These are phyloP conservation scores for Calonectria hawksworthii DNA, from an alignment of 2,329 filamentous ascomycete species.

Conservation along the genomic window DNA sequence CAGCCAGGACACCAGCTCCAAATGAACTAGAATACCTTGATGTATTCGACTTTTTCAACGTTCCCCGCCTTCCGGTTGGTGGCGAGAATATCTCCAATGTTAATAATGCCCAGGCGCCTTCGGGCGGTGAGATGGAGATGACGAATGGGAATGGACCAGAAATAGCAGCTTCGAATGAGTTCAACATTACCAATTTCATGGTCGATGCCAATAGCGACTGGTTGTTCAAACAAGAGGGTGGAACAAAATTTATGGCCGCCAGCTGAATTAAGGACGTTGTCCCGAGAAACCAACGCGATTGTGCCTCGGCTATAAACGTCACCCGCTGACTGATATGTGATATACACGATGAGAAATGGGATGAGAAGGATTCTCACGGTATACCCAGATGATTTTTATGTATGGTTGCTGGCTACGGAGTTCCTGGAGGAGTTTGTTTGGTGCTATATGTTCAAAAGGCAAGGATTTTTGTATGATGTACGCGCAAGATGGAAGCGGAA, in stretches of 20 bases:
- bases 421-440: background rate
- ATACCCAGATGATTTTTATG: conserved; percentile 19
- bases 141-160: conserved; percentile 44
- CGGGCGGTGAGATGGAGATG: conserved; percentile 45
- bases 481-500: background rate
- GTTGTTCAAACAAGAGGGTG: conserved; percentile 72
- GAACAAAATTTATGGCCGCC: conserved; percentile 46
- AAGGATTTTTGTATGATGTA: conserved; percentile 19
- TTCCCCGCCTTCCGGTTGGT: conserved; percentile 77
- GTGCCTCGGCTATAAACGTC: background rate
- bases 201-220: conserved; percentile 81
- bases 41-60: conserved; percentile 95
- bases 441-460: background rate
- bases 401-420: conserved; percentile 10
- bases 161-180: conserved; percentile 67
- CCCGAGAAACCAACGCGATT: background rate
- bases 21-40: conserved; percentile 93
- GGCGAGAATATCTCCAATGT: conserved; percentile 50
- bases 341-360: background rate
- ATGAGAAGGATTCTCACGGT: conserved; percentile 7
- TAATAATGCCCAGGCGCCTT: conserved; percentile 36
- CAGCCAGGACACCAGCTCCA: conserved; percentile 77
- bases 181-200: conserved; percentile 85
- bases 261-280: conserved; percentile 10
- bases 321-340: background rate